Evolutionary conservation across 139 green algal species (phyloP).

Genomic region (Ulvella scutata): DNA sequence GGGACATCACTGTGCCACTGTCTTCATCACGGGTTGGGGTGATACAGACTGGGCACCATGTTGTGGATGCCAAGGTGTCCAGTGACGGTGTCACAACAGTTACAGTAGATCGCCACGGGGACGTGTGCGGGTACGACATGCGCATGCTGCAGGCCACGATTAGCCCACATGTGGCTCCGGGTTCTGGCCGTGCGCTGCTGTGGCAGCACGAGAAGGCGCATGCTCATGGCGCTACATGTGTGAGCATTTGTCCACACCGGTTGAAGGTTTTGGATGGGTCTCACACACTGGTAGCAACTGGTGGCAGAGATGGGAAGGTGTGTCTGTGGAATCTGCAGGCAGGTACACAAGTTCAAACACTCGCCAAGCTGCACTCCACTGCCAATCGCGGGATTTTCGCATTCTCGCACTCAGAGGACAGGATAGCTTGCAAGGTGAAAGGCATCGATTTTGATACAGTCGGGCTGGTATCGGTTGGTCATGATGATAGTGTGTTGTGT

Average conservation of each 20-base stretch:
- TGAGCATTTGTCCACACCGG: neutral
- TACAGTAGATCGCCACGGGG: neutral
- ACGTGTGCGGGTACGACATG: neutral
- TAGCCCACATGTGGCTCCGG: neutral
- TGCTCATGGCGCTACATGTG: neutral
- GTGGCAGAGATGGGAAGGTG: neutral
- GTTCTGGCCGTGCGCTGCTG: neutral
- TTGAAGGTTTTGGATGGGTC: neutral
- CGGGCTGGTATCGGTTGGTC: neutral
- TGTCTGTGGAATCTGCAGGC: neutral
- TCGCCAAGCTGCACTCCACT: neutral
- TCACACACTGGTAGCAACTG: neutral
- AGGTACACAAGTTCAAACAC: neutral
- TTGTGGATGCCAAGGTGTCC: neutral
- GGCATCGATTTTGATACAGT: neutral
- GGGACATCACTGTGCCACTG: neutral
- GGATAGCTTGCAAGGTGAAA: neutral
- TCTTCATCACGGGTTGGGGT: neutral
- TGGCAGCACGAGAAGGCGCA: neutral
- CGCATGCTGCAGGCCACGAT: neutral
- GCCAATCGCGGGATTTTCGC: neutral
- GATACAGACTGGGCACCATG: neutral
- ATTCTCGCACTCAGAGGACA: neutral
- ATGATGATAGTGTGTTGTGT: neutral
- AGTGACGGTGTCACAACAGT: neutral